These are phyloP conservation scores for Sugiyamaella qingdaonensis DNA, from an alignment of 805 yeast species.

Conservation along the genomic window DNA sequence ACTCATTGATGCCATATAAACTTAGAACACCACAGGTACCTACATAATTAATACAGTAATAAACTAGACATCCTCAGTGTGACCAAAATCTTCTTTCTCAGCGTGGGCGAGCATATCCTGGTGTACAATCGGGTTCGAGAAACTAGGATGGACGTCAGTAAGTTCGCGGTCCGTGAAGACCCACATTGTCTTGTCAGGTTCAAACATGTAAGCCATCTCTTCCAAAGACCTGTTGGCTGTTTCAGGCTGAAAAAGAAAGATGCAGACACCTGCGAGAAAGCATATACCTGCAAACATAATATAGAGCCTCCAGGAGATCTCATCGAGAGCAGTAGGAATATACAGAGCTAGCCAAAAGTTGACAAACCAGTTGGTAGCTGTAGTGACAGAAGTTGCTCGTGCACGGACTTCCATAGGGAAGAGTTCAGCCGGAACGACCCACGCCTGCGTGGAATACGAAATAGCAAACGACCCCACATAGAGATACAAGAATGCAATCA, in stretches of 20 bases:
- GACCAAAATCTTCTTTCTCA: conserved; percentile 2
- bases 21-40: too few species aligned
- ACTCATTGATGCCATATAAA: too few species aligned
- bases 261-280: conserved; percentile 55
- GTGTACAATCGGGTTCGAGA: background rate
- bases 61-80: background rate
- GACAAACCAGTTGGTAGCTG: conserved; percentile 40
- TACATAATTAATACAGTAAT: too few species aligned
- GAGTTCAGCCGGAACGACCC: conserved; percentile 67
- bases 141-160: conserved; percentile 1
- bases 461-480: conserved; percentile 48
- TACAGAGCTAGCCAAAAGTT: conserved; percentile 60
- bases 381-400: conserved; percentile 56
- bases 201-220: conserved; percentile 67
- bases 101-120: background rate
- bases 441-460: conserved; percentile 60
- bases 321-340: conserved; percentile 63
- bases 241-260: conserved; percentile 68
- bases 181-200: conserved; percentile 30
- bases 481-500: conserved; percentile 46
- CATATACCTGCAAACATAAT: conserved; percentile 59
- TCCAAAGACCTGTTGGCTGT: conserved; percentile 79
- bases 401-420: conserved; percentile 56
- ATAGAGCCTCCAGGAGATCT: conserved; percentile 64
- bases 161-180: conserved; percentile 15